Evolutionary conservation across 306 rosid genomes (phyloP).

Genomic region (Lathyrus tuberosus): DNA sequence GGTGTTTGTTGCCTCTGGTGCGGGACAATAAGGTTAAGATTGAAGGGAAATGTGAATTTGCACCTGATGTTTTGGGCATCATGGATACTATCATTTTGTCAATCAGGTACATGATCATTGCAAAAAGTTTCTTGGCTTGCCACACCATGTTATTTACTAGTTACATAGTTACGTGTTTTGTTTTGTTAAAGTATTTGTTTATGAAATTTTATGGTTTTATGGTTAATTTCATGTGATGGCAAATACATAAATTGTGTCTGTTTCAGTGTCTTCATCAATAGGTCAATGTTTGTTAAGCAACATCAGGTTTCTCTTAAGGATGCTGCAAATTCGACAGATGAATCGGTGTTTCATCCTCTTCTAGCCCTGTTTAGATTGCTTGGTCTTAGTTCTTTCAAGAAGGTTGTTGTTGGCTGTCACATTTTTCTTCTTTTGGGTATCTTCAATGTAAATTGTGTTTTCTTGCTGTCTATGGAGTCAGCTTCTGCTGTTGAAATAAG

Average conservation of each 20-base stretch:
- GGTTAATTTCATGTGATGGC: not conserved
- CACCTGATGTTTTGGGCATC: constrained; percentile 69
- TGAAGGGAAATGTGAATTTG: constrained; percentile 71
- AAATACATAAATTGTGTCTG: constrained; percentile 26
- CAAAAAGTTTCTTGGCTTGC: not conserved
- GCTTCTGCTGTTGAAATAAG: constrained; percentile 21
- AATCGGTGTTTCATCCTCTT: constrained; percentile 83
- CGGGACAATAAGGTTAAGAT: constrained; percentile 70
- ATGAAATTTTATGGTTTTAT: not conserved
- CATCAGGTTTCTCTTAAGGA: constrained; percentile 72
- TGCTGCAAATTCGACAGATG: constrained; percentile 65
- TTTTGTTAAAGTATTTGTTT: not conserved
- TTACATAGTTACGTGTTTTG: constrained; percentile 19
- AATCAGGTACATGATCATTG: constrained; percentile 54
- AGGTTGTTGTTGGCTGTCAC: constrained; percentile 52
- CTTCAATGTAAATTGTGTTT: constrained; percentile 19
- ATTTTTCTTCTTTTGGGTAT: not conserved
- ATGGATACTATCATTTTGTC: constrained; percentile 83
- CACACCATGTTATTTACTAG: not conserved
- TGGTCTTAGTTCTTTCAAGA: constrained; percentile 72
- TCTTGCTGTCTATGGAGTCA: constrained; percentile 16
- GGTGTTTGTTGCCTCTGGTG: constrained; percentile 86
- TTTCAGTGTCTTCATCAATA: constrained; percentile 72
- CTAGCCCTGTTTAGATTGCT: constrained; percentile 81
- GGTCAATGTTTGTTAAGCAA: constrained; percentile 71